These are phyloP conservation scores for Sextonia rubra DNA, from an alignment of 164 flowering plant species.

Conservation along the genomic window DNA sequence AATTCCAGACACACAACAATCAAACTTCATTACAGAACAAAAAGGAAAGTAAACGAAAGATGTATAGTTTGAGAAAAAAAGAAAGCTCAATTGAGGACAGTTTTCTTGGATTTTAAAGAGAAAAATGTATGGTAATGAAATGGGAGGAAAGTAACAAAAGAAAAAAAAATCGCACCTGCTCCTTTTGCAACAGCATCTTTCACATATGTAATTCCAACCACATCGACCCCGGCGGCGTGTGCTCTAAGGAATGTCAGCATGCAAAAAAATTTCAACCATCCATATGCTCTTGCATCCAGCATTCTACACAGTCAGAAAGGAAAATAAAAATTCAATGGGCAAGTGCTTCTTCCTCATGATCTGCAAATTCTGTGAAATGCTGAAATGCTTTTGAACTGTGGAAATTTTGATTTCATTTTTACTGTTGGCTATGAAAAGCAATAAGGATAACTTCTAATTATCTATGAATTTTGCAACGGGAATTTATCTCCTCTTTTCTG, in stretches of 20 bases:
- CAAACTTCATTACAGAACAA: neutral
- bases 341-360: too few species aligned
- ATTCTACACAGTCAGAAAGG: constrained; percentile 6
- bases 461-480: too few species aligned
- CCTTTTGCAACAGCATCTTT: constrained; percentile 17
- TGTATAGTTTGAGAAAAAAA: neutral
- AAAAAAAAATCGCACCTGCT: constrained; percentile 10
- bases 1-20: neutral
- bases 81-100: neutral
- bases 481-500: too few species aligned
- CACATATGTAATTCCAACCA: constrained; percentile 14
- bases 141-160: neutral
- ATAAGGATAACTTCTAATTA: too few species aligned
- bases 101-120: neutral
- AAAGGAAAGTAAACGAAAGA: neutral
- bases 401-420: too few species aligned
- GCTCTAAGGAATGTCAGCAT: constrained; percentile 8
- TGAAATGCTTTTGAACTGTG: too few species aligned
- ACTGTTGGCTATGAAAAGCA: too few species aligned
- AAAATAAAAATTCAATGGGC: neutral
- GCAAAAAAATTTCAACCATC: constrained; percentile 1
- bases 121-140: neutral
- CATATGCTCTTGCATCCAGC: neutral
- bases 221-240: constrained; percentile 2
- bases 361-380: too few species aligned